Percentiles rank a stretch among this genome's conserved stretches.
These are phyloP conservation scores for Omphalotus olearius DNA, from an alignment of 1,284 basidiomycete genomes.

Conservation along the genomic window DNA sequence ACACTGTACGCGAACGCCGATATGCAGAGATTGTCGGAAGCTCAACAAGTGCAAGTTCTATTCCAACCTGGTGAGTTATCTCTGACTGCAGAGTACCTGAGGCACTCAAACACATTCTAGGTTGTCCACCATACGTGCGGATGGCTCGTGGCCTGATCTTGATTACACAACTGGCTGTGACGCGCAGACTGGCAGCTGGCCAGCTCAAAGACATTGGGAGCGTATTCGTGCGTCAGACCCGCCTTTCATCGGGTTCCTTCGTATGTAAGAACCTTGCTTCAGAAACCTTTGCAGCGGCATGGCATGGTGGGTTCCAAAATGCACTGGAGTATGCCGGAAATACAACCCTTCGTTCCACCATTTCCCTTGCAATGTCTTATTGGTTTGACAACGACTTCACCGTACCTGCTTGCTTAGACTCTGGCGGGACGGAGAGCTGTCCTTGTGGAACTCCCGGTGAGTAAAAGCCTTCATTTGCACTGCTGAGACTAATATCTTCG, in stretches of 20 bases:
- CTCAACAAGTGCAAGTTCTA: background rate
- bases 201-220: slow-evolving; percentile 57
- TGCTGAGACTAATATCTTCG: background rate
- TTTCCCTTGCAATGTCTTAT: slow-evolving; percentile 51
- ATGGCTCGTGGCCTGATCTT: slow-evolving; percentile 14
- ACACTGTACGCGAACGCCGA: background rate
- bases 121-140: slow-evolving; percentile 2
- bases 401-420: slow-evolving; percentile 45
- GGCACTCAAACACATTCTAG: background rate
- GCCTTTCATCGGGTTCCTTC: no score
- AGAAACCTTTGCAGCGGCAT: slow-evolving; percentile 52
- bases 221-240: slow-evolving; percentile 43
- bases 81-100: no score
- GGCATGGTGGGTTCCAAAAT: slow-evolving; percentile 44
- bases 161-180: slow-evolving; percentile 40
- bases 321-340: slow-evolving; percentile 37
- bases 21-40: background rate
- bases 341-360: slow-evolving; percentile 33
- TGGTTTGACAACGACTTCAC: slow-evolving; percentile 65
- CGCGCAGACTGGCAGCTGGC: slow-evolving; percentile 63
- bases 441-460: slow-evolving; percentile 69
- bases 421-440: slow-evolving; percentile 44
- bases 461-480: slow-evolving; percentile 49
- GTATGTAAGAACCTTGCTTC: background rate
- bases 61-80: background rate